phyloP scores from a whole-genome alignment of 106 monocot genomes.

The Agapanthus africanus region DNA sequence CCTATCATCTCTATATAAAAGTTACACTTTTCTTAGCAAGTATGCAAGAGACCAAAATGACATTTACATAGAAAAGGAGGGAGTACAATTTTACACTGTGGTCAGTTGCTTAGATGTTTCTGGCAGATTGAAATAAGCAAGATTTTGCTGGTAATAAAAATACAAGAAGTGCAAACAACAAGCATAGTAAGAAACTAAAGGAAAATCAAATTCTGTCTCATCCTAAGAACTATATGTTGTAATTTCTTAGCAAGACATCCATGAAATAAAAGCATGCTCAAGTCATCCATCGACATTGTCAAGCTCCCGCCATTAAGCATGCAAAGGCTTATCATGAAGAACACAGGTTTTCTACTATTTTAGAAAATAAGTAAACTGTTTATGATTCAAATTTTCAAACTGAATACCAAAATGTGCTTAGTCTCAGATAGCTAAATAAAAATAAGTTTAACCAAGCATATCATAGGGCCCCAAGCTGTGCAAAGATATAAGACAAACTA shows the following conservation, averaged over 20 bases:
- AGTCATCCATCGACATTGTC: not conserved
- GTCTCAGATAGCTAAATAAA: not conserved
- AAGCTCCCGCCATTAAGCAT: not conserved
- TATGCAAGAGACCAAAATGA: too few relatives aligned
- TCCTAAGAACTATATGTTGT: too few relatives aligned
- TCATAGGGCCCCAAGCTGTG: not conserved
- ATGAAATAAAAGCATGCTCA: not conserved
- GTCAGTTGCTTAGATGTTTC: not conserved
- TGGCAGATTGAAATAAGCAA: not conserved
- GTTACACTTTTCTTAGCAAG: too few relatives aligned
- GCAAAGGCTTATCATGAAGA: not conserved
- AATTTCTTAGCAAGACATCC: too few relatives aligned
- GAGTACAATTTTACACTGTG: too few relatives aligned
- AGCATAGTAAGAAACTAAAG: too few relatives aligned
- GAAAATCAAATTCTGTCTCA: too few relatives aligned
- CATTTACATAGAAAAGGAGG: too few relatives aligned
- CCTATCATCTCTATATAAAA: too few relatives aligned
- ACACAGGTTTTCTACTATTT: too few relatives aligned
- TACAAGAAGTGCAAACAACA: not conserved
- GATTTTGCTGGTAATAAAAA: not conserved
- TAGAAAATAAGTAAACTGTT: not conserved
- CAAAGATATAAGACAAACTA: not conserved
- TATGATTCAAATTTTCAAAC: not conserved
- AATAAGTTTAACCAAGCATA: not conserved
- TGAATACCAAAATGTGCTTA: not conserved